A percentile compares a stretch with the other conserved stretches of the same genome.
phyloP scores from a whole-genome alignment of 345 rosid genomes.

The Eucalyptus curtisii region DNA sequence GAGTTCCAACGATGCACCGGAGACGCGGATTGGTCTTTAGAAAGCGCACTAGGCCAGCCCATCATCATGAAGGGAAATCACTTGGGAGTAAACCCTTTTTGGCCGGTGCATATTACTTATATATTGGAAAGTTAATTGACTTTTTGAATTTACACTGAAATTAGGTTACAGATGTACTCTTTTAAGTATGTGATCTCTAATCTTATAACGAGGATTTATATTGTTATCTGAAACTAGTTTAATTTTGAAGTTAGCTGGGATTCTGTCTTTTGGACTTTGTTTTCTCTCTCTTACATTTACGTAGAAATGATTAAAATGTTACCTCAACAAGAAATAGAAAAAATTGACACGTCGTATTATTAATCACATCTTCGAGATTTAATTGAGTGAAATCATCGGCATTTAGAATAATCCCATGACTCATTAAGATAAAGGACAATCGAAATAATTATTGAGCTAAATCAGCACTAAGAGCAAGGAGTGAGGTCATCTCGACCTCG shows the following conservation, averaged over 20 bases:
- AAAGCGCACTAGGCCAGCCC: background rate
- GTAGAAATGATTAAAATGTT: background rate
- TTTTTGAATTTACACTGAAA: fast-evolving
- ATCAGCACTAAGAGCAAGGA: background rate
- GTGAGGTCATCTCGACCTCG: too few relatives aligned
- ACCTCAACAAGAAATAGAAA: too few relatives aligned
- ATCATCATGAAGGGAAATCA: background rate
- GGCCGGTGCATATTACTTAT: too few relatives aligned
- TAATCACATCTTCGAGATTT: background rate
- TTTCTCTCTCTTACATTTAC: too few relatives aligned
- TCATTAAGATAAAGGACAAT: background rate
- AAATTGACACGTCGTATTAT: background rate
- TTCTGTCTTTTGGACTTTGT: fast-evolving
- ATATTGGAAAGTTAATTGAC: background rate
- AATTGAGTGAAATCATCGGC: background rate
- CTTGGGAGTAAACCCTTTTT: background rate
- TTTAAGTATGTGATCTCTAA: fast-evolving
- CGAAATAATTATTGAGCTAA: background rate
- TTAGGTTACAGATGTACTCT: too few relatives aligned
- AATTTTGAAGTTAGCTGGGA: too few relatives aligned
- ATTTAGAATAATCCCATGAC: background rate
- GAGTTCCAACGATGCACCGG: background rate
- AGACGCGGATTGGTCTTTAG: background rate
- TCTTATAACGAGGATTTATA: fast-evolving
- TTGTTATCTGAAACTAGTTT: fast-evolving